Evolutionary conservation across 306 rosid species (phyloP).

Genomic region (Glycine latifolia): DNA sequence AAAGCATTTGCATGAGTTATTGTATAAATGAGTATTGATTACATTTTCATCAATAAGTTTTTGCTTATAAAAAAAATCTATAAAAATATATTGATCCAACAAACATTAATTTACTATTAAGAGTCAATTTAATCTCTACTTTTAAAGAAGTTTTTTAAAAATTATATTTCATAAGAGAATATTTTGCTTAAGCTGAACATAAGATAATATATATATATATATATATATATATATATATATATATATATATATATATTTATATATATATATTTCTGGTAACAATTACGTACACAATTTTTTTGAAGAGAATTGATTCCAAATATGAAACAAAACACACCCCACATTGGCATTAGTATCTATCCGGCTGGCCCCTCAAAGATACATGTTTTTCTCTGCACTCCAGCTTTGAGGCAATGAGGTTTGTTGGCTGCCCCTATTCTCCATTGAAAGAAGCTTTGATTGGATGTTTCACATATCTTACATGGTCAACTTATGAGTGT

Average conservation of each 20-base stretch:
- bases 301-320: slow-evolving; percentile 31
- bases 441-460: slow-evolving; percentile 50
- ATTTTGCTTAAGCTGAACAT: too few species aligned
- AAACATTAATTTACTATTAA: too few species aligned
- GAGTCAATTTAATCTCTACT: too few species aligned
- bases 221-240: too few species aligned
- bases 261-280: too few species aligned
- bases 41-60: not conserved
- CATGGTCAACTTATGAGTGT: slow-evolving; percentile 58
- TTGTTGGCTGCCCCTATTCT: slow-evolving; percentile 41
- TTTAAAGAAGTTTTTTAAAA: too few species aligned
- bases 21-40: not conserved
- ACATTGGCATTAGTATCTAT: slow-evolving; percentile 46
- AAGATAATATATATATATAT: too few species aligned
- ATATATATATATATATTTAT: too few species aligned
- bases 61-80: too few species aligned
- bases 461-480: slow-evolving; percentile 52
- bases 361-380: slow-evolving; percentile 49
- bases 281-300: not conserved
- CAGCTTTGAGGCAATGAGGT: slow-evolving; percentile 49
- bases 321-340: slow-evolving; percentile 42
- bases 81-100: too few species aligned
- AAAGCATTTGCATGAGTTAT: not conserved
- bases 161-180: too few species aligned
- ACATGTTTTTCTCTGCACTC: slow-evolving; percentile 46